Evolutionary conservation across 2,329 filamentous ascomycete species (phyloP).

Genomic region (Endoconidiophora laricicola): DNA sequence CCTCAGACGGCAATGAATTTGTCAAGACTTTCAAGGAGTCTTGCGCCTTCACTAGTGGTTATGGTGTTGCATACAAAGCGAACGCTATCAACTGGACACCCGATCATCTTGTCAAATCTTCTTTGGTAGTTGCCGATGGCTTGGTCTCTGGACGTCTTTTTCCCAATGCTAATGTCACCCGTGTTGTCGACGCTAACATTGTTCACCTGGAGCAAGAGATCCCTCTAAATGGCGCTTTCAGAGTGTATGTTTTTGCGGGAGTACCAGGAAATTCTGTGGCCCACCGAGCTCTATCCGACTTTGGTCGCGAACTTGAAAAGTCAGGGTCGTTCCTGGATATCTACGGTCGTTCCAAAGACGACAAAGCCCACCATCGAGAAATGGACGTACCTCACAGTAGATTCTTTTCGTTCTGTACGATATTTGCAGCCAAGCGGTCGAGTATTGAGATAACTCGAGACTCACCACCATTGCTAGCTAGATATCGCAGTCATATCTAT

Average conservation of each 20-base stretch:
- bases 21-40: constrained; percentile 79
- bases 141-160: constrained; percentile 61
- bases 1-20: constrained; percentile 46
- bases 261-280: constrained; percentile 33
- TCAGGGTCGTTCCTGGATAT: constrained; percentile 55
- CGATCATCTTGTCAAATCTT: constrained; percentile 52
- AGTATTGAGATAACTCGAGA: constrained; percentile 57
- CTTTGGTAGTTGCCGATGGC: constrained; percentile 46
- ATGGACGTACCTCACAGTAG: constrained; percentile 67
- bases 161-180: constrained; percentile 63
- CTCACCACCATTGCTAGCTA: constrained; percentile 51
- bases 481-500: constrained; percentile 72
- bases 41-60: constrained; percentile 85
- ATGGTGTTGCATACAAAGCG: constrained; percentile 70
- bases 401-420: constrained; percentile 64
- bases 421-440: constrained; percentile 52
- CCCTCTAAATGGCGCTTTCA: constrained; percentile 74
- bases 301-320: constrained; percentile 46
- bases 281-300: constrained; percentile 48
- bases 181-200: constrained; percentile 75
- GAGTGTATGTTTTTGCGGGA: constrained; percentile 76
- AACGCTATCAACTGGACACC: constrained; percentile 75
- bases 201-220: constrained; percentile 84
- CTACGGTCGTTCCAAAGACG: constrained; percentile 46
- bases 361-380: constrained; percentile 56